Percentiles rank a stretch among this genome's conserved stretches.
Conservation (phyloP, 176 grass and related monocot species). For the Oryza meyeriana region DNA sequence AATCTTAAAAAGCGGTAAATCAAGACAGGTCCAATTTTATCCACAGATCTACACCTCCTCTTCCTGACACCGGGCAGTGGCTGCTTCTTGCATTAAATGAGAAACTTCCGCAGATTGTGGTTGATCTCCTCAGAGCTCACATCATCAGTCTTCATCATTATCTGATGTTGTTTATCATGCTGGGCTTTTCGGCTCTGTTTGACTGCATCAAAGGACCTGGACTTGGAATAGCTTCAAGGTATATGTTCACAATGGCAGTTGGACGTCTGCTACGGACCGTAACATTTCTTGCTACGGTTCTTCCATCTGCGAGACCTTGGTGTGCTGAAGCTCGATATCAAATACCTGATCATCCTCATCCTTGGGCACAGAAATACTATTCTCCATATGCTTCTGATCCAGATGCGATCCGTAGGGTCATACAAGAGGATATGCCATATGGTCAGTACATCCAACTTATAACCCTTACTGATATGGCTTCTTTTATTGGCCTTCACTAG, state of each 20-base stretch:
- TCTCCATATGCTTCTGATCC: conserved; percentile 79
- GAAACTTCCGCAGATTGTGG: conserved; percentile 59
- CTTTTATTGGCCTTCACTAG: neutral
- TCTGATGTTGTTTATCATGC: conserved; percentile 89
- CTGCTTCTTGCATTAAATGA: conserved; percentile 75
- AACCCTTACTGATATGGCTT: conserved; percentile 3
- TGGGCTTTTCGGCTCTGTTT: conserved; percentile 81
- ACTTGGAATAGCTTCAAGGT: conserved; percentile 72
- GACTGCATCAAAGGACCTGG: conserved; percentile 86
- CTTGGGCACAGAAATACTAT: conserved; percentile 91
- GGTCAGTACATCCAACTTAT: conserved; percentile 47
- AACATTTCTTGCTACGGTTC: conserved; percentile 85
- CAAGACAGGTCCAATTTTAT: neutral
- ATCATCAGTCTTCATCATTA: conserved; percentile 85
- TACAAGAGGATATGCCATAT: conserved; percentile 65
- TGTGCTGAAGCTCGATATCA: conserved; percentile 65
- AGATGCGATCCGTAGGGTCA: conserved; percentile 60
- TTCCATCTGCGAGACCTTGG: conserved; percentile 82
- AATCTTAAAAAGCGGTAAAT: neutral
- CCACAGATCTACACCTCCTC: conserved; percentile 64
- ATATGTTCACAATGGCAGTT: conserved; percentile 90
- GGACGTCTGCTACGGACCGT: conserved; percentile 70
- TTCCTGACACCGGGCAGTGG: conserved; percentile 96
- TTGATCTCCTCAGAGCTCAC: conserved; percentile 71
- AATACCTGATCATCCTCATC: conserved; percentile 75